Percentiles rank a stretch among this genome's conserved stretches.
Evolutionary conservation across 192 early-diverging fungal species (phyloP).

Genomic region (Mortierella antarctica): DNA sequence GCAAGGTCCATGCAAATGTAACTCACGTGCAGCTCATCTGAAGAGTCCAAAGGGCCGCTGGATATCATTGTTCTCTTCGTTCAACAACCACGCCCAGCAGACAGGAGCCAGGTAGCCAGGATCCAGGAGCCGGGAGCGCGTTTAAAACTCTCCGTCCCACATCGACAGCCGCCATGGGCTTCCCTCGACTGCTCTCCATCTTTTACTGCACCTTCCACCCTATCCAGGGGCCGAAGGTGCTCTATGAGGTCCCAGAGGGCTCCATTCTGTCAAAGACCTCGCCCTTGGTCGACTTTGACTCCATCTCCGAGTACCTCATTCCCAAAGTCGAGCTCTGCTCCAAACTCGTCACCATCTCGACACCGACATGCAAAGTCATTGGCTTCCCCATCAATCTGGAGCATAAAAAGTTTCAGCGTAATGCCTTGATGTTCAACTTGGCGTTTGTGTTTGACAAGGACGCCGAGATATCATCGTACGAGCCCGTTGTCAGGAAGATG

Average conservation of each 20-base stretch:
- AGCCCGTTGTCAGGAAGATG: conserved; percentile 90
- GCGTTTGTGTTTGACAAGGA: conserved; percentile 93
- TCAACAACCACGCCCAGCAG: too few species aligned
- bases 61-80: too few species aligned
- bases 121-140: too few species aligned
- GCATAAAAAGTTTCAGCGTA: conserved; percentile 78
- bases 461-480: conserved; percentile 84
- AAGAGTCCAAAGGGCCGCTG: too few species aligned
- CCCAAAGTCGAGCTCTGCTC: conserved; percentile 83
- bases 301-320: conserved; percentile 85
- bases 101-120: too few species aligned
- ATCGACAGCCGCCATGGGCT: conserved; percentile 26
- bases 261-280: conserved; percentile 63
- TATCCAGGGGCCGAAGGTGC: conserved; percentile 78
- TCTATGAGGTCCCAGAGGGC: conserved; percentile 82
- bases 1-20: too few species aligned
- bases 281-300: conserved; percentile 78
- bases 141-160: background rate
- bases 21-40: too few species aligned
- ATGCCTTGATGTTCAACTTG: conserved; percentile 92
- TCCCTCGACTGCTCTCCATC: conserved; percentile 76
- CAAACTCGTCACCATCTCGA: conserved; percentile 78
- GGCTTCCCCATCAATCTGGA: conserved; percentile 81
- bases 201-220: conserved; percentile 88
- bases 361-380: conserved; percentile 76